Conservation (phyloP, 306 rosid genomes). For the Sindora glabra region DNA sequence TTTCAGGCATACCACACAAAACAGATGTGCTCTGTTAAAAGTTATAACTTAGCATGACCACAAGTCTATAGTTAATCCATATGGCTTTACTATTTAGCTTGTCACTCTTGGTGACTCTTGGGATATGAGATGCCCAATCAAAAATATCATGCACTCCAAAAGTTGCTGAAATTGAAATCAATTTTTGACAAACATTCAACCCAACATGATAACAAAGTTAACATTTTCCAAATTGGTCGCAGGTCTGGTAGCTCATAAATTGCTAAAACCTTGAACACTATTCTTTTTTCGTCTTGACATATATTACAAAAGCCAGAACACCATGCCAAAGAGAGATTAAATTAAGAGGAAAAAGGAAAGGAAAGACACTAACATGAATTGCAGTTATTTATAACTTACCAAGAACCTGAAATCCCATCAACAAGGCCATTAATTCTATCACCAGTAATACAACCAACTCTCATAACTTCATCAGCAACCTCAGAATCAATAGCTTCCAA, state of each 20-base stretch:
- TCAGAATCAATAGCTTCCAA: conserved; percentile 88
- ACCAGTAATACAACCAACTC: conserved; percentile 85
- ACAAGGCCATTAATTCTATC: conserved; percentile 92
- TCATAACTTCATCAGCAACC: conserved; percentile 90
- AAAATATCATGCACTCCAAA: not conserved
- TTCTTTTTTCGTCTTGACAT: not conserved
- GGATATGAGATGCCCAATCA: not conserved
- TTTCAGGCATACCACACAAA: too few species aligned
- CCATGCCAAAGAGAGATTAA: not conserved
- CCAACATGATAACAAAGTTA: not conserved
- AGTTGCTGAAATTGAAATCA: not conserved
- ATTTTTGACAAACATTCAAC: not conserved
- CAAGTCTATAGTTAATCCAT: too few species aligned
- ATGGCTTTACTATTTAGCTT: not conserved
- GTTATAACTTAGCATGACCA: too few species aligned
- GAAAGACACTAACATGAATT: not conserved
- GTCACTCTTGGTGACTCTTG: not conserved
- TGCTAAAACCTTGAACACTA: not conserved
- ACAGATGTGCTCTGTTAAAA: too few species aligned
- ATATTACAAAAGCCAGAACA: not conserved
- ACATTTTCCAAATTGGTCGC: not conserved
- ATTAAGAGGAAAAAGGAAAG: not conserved
- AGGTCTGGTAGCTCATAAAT: not conserved
- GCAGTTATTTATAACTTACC: conserved; percentile 35
- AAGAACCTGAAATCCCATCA: conserved; percentile 87